phyloP scores from a whole-genome alignment of 306 rosid genomes.

The Cicer arietinum region DNA sequence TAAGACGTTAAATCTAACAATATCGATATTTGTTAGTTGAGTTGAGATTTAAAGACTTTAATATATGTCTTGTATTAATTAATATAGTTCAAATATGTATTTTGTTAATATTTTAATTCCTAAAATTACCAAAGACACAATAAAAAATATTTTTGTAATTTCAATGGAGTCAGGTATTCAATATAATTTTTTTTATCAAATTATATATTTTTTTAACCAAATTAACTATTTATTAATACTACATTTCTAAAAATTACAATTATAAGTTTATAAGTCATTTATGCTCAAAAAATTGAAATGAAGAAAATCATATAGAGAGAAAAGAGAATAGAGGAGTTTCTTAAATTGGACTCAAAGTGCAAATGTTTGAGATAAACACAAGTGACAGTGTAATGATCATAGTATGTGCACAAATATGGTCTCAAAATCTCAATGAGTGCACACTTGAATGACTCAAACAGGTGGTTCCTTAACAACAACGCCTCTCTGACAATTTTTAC shows the following conservation, averaged over 20 bases:
- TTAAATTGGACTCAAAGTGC: constrained; percentile 44
- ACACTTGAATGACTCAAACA: constrained; percentile 14
- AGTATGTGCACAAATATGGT: not conserved
- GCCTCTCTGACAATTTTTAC: not conserved
- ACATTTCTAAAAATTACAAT: not conserved
- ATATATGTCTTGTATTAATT: too few relatives aligned
- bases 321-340: constrained; percentile 3
- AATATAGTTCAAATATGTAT: too few relatives aligned
- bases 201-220: not conserved
- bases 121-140: too few relatives aligned
- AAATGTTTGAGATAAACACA: constrained; percentile 13
- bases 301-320: not conserved
- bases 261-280: not conserved
- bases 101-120: too few relatives aligned
- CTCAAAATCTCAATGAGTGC: constrained; percentile 33
- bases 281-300: not conserved
- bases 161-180: too few relatives aligned
- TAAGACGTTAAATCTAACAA: too few relatives aligned
- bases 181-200: too few relatives aligned
- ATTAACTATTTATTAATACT: not conserved
- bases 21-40: too few relatives aligned
- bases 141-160: too few relatives aligned
- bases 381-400: constrained; percentile 35
- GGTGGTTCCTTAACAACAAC: constrained; percentile 29
- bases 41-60: too few relatives aligned